phyloP scores from a whole-genome alignment of 2,329 filamentous ascomycete species.

The Penicillium olsonii region DNA sequence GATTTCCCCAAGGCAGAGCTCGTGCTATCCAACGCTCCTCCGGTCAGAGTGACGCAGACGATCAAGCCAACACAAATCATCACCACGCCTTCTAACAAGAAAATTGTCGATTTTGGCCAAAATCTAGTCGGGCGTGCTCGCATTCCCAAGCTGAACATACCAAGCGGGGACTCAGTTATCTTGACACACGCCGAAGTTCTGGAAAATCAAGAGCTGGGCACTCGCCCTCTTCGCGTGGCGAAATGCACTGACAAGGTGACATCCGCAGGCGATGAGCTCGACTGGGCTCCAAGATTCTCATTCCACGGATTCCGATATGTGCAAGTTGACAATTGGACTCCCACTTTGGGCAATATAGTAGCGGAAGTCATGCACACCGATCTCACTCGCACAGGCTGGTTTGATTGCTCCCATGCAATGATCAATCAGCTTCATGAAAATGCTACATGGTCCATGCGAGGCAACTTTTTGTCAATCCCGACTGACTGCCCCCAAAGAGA shows the following conservation, averaged over 20 bases:
- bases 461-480: conserved; percentile 60
- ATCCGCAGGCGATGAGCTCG: conserved; percentile 29
- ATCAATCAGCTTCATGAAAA: conserved; percentile 60
- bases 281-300: conserved; percentile 54
- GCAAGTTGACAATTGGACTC: conserved; percentile 39
- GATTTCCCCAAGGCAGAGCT: conserved; percentile 37
- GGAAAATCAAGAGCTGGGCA: conserved; percentile 48
- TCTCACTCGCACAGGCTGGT: conserved; percentile 52
- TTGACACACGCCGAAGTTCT: conserved; percentile 59
- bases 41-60: conserved; percentile 42
- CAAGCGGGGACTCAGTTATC: conserved; percentile 20
- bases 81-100: conserved; percentile 47
- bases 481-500: conserved; percentile 62
- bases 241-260: conserved; percentile 46
- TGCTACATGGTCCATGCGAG: conserved; percentile 58
- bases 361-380: conserved; percentile 55
- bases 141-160: conserved; percentile 30
- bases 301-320: conserved; percentile 58
- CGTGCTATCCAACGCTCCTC: conserved; percentile 46
- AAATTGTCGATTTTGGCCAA: conserved; percentile 59
- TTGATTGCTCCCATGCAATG: conserved; percentile 53
- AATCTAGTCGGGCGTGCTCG: conserved; percentile 57
- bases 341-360: conserved; percentile 23
- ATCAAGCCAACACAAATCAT: conserved; percentile 31
- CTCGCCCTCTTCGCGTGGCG: conserved; percentile 48